phyloP scores from a whole-genome alignment of 441 rosid genomes.

The Populus hybrid region DNA sequence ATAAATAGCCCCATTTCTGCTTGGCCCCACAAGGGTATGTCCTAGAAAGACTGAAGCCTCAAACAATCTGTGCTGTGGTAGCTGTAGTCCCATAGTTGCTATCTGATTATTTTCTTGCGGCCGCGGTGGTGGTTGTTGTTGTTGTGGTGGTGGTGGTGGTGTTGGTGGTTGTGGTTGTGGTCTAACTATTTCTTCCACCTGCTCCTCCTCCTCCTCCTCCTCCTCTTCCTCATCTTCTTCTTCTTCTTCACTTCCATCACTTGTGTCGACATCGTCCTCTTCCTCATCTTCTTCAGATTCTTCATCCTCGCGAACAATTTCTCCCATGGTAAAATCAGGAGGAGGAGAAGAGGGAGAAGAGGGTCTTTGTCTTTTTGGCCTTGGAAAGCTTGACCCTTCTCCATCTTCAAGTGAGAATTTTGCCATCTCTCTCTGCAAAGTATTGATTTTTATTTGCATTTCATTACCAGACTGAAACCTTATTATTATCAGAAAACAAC shows the following conservation, averaged over 20 bases:
- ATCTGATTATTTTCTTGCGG: no score
- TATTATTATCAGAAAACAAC: background rate
- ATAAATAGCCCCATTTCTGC: no score
- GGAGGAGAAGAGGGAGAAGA: background rate
- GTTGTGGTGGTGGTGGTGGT: no score
- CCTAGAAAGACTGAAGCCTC: no score
- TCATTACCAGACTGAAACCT: background rate
- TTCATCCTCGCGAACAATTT: slow-evolving; percentile 57
- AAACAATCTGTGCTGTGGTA: no score
- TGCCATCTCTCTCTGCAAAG: background rate
- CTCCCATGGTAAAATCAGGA: slow-evolving; percentile 57
- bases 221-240: slow-evolving; percentile 28
- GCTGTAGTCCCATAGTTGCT: no score
- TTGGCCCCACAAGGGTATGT: no score
- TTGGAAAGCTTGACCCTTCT: no score
- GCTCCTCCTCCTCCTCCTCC: background rate
- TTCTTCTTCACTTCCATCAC: slow-evolving; percentile 33
- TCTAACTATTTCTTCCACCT: no score
- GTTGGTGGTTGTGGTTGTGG: no score
- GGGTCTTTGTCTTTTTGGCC: no score
- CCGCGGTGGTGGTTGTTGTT: no score
- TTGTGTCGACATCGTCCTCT: slow-evolving; percentile 42
- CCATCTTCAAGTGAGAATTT: background rate
- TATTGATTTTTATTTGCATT: background rate
- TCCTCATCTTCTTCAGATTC: slow-evolving; percentile 55